Base-by-base conservation (phyloP, 768 basidiomycete genomes). In the Russula earlei region DNA sequence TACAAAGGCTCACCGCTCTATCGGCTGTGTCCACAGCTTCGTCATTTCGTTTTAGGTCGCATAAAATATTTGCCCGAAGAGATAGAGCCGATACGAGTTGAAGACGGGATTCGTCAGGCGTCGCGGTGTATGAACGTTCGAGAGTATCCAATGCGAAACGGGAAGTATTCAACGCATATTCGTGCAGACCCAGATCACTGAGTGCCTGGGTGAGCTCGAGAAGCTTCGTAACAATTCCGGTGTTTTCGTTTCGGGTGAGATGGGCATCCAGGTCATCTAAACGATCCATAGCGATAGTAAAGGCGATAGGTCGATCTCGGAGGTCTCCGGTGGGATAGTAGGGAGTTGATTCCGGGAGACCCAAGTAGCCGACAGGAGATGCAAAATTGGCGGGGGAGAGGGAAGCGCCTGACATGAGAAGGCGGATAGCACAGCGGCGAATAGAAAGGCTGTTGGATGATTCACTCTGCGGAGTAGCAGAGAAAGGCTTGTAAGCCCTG, bases 321-420 rank as follows among this genome's bases (percentile, higher is more conserved):
- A 38, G 25, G 37, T 58, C 52, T 3, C 56, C 56, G 4, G 52
- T 54, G 5, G 56, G 56, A 25, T 54, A 58, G 36, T 54, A 58
- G n/a, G 36, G 40, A 5, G 40, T 41, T 8, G 36, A 31, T 12
- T 27, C 31, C n/a, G 27, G 2, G 14, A 34, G 36, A 5, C 52
- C 47, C 14, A 58, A n/a, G 47, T 43, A 58, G 22, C 56, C 56
- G 20, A 52, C 25, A 22, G 52, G 46, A 17, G 56, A 37, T 17
- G 47, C 41, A 19, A 54, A 54, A 17, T 58, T 41, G 14, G 47
- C 46, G 9, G 56, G 29, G 3, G 52, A 43, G 31, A 58, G 27
- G 2, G 52, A 58, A 2, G 56, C 56, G 22, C 40, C n/a, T 19
- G 41, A 44, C 56, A 58, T 48, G 25, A 58, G 52, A 12, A 58